These are phyloP conservation scores for Zopfochytrium polystomum DNA, from an alignment of 371 early-diverging fungal genomes.

Conservation along the genomic window DNA sequence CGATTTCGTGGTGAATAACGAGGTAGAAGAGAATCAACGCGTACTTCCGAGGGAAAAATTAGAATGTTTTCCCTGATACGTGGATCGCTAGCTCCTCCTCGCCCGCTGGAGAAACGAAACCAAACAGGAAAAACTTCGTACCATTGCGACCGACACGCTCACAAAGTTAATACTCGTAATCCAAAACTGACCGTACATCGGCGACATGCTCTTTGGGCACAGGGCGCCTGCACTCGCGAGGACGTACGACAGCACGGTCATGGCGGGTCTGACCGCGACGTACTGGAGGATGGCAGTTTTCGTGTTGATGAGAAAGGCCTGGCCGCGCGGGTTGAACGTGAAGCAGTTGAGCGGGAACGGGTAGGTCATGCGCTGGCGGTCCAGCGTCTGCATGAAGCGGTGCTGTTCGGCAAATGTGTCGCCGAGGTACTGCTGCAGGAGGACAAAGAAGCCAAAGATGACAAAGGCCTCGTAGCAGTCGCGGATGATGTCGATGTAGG, in stretches of 20 bases:
- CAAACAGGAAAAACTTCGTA: background rate
- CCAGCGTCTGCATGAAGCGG: conserved; percentile 18
- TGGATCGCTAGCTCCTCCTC: conserved; percentile 15
- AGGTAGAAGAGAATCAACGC: conserved; percentile 35
- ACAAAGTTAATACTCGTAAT: conserved; percentile 52
- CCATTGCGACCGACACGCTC: conserved; percentile 54
- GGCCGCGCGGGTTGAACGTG: conserved; percentile 55
- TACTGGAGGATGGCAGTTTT: conserved; percentile 65
- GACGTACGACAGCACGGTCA: conserved; percentile 58
- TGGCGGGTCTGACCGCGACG: conserved; percentile 55
- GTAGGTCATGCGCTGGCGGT: conserved; percentile 32
- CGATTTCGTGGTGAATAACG: conserved; percentile 33
- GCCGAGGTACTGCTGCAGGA: conserved; percentile 25
- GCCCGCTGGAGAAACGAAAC: conserved; percentile 28
- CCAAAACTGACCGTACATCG: conserved; percentile 58
- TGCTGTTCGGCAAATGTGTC: conserved; percentile 9
- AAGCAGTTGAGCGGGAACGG: conserved; percentile 64
- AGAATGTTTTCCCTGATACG: background rate
- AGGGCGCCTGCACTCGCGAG: conserved; percentile 48
- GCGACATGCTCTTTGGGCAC: conserved; percentile 54
- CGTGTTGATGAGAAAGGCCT: conserved; percentile 54
- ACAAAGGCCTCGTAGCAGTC: conserved; percentile 58
- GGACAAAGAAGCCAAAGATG: conserved; percentile 33
- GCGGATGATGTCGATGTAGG: conserved; percentile 61
- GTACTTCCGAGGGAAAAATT: conserved; percentile 34